These are phyloP conservation scores for Aspergillus intermedius DNA, from an alignment of 2,329 filamentous ascomycete genomes.

Conservation along the genomic window DNA sequence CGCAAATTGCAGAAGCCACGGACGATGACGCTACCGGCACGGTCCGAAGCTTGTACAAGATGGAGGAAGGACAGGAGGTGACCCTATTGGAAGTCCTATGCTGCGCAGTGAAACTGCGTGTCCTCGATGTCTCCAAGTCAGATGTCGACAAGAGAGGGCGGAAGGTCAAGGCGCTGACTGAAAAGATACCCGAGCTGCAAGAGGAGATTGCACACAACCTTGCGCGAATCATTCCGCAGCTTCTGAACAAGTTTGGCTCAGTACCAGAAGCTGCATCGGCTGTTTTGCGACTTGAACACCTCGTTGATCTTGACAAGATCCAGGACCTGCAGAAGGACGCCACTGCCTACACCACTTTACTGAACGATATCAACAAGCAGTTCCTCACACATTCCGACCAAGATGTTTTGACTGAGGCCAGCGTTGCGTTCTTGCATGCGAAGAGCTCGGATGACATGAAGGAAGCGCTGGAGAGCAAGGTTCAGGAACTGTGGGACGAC, in stretches of 20 bases:
- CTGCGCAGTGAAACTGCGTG: constrained; percentile 67
- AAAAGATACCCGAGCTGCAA: constrained; percentile 61
- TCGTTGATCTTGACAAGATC: constrained; percentile 80
- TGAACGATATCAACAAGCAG: constrained; percentile 90
- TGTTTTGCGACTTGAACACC: constrained; percentile 77
- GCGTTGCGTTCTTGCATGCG: constrained; percentile 74
- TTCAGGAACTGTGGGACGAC: constrained; percentile 81
- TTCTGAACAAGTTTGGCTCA: constrained; percentile 92
- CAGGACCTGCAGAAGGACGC: constrained; percentile 83
- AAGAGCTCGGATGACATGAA: constrained; percentile 81
- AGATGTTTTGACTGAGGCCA: constrained; percentile 75
- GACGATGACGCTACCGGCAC: constrained; percentile 55
- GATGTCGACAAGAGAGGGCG: constrained; percentile 50
- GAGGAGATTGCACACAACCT: constrained; percentile 74
- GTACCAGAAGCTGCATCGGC: constrained; percentile 76
- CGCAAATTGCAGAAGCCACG: constrained; percentile 51
- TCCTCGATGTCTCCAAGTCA: constrained; percentile 61
- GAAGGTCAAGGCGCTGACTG: constrained; percentile 53
- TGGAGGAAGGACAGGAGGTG: constrained; percentile 69
- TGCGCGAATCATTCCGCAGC: constrained; percentile 69
- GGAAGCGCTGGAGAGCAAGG: constrained; percentile 73
- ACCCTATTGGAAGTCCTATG: constrained; percentile 83
- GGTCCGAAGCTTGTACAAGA: constrained; percentile 66
- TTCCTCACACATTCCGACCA: constrained; percentile 89
- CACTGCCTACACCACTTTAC: constrained; percentile 67